Conservation (phyloP, 768 basidiomycete species). For the Chiua virens region DNA sequence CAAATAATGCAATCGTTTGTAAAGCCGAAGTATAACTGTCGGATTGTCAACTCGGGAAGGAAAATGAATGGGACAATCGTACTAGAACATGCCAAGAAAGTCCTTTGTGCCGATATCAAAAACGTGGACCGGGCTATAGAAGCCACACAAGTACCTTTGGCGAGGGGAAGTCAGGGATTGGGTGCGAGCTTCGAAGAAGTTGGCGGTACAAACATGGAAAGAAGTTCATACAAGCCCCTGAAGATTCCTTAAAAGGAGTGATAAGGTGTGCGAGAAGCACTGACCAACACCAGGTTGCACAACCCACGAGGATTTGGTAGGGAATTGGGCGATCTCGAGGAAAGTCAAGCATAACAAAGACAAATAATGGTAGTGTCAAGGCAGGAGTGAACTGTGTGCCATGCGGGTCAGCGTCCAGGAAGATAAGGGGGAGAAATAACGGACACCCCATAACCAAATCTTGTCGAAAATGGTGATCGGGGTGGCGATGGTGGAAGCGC, state of each 20-base stretch:
- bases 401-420: not conserved
- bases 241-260: constrained; percentile 11
- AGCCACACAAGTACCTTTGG: constrained; percentile 43
- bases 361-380: constrained; percentile 61
- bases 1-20: constrained; percentile 69
- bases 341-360: constrained; percentile 69
- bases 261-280: constrained; percentile 12
- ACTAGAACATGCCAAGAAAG: constrained; percentile 40
- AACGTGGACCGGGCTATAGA: constrained; percentile 32
- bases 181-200: not conserved
- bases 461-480: constrained; percentile 52
- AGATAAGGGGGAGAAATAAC: constrained; percentile 22
- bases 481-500: constrained; percentile 47
- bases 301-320: constrained; percentile 62
- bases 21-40: constrained; percentile 33
- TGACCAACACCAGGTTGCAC: constrained; percentile 67
- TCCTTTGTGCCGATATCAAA: constrained; percentile 46
- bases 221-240: constrained; percentile 61
- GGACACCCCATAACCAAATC: constrained; percentile 57
- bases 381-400: constrained; percentile 49
- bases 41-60: constrained; percentile 3
- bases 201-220: constrained; percentile 39
- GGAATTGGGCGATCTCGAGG: constrained; percentile 57
- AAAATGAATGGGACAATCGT: constrained; percentile 1
- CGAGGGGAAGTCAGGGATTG: constrained; percentile 10